Evolutionary conservation across 768 basidiomycete genomes (phyloP).

Genomic region (Suillus tomentosus): DNA sequence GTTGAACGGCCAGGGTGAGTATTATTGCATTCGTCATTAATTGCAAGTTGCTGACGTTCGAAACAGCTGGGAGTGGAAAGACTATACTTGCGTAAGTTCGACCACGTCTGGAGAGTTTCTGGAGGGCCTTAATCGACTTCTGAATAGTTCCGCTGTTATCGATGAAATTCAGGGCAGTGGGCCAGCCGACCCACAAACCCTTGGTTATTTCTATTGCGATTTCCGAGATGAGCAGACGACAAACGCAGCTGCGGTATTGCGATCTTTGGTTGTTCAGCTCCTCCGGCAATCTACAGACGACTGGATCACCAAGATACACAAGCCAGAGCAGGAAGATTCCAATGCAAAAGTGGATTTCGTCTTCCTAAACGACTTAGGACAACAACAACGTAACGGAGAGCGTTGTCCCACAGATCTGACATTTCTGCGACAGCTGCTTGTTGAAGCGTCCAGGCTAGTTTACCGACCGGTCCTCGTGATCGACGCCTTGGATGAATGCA

Average conservation of each 20-base stretch:
- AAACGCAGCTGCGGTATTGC: conserved; percentile 16
- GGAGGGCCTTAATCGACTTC: not conserved
- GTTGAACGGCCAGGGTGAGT: not conserved
- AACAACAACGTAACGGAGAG: too few relatives aligned
- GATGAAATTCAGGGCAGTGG: not conserved
- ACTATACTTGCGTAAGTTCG: not conserved
- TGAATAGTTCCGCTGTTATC: conserved; percentile 8
- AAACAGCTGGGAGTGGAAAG: not conserved
- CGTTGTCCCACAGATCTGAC: too few relatives aligned
- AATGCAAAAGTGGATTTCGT: too few relatives aligned
- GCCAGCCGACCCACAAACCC: too few relatives aligned
- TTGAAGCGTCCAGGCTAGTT: not conserved
- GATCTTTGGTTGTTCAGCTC: conserved; percentile 22
- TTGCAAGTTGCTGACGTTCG: not conserved
- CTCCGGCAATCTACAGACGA: not conserved
- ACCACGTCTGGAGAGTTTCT: not conserved
- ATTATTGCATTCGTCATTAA: not conserved
- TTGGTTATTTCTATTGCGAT: conserved; percentile 1
- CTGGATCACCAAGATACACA: not conserved
- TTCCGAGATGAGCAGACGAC: conserved; percentile 7
- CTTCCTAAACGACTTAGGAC: too few relatives aligned
- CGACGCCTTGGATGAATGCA: too few relatives aligned
- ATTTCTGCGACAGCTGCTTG: not conserved
- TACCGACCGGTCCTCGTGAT: too few relatives aligned
- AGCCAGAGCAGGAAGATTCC: not conserved